Evolutionary conservation across 257 asterid genomes (phyloP), one percentile per base, ranked within the genome.

Genomic region (Cynanchum wilfordii): DNA sequence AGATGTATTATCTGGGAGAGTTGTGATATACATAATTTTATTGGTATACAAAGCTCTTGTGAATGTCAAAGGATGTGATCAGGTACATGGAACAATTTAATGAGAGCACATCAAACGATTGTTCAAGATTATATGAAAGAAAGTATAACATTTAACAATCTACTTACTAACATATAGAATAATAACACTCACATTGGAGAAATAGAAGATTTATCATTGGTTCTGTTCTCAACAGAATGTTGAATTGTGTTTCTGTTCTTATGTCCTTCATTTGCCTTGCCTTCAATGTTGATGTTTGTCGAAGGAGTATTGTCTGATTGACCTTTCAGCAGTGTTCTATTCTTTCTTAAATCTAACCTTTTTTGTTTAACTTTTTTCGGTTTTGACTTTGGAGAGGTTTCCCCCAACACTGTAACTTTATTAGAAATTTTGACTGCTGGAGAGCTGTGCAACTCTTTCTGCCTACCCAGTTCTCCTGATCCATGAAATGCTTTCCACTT

Each of bases 111-210:
- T 9, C 16, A 50, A 47, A 30, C 50, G 47, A 16, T 68, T 27
- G 50, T 22, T 27, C 73, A 68, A 68, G 73, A 50, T 49, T 16
- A 47, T 44, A 44, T 0, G 47, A 13, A 17, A 50, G 44, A 30
- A n/a, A 51, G 52, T 7, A 20, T 10, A 42, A 16, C 62, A 9
- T 1, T 45, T 42, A 42, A 19, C 0, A 3, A n/a, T 22, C 11
- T 16, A 45, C 7, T 36, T 19, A 9, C 29, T 16, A 38, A 36
- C 68, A 63, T 20, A 71, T 22, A 10, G n/a, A 44, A 52, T 29
- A 36, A 13, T 50, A 51, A 72, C 69, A 70, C 97, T 85, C 78
- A 92, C 97, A 75, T 73, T 49, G 96, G 94, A 85, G 85, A 86
- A 58, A 86, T 84, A 45, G 83, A 87, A 38, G 96, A 84, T 50